These are phyloP conservation scores for Rubia tinctorum DNA, from an alignment of 305 asterid species.

Conservation along the genomic window DNA sequence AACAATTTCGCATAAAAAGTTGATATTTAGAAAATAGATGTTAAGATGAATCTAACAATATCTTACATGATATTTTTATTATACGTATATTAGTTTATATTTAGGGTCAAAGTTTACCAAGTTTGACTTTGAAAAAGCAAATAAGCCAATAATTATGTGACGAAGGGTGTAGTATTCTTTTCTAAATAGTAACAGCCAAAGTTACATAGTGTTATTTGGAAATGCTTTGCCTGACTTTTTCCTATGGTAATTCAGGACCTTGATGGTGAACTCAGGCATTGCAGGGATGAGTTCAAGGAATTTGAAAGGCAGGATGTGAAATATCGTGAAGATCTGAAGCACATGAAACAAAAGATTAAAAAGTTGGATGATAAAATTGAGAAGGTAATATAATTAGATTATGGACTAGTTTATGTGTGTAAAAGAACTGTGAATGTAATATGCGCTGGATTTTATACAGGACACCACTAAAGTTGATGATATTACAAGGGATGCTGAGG, in stretches of 20 bases:
- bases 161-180: too few species aligned
- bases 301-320: constrained; percentile 93
- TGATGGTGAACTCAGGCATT: constrained; percentile 48
- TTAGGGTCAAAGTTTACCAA: too few species aligned
- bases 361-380: constrained; percentile 75
- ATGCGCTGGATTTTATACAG: constrained; percentile 29
- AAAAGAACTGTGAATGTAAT: neutral
- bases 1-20: too few species aligned
- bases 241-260: constrained; percentile 52
- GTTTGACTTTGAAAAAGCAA: too few species aligned
- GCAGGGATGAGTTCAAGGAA: constrained; percentile 90
- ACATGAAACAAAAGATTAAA: constrained; percentile 81
- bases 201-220: neutral
- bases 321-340: constrained; percentile 77
- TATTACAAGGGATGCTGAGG: constrained; percentile 68
- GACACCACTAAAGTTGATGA: constrained; percentile 66
- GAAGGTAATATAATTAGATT: constrained; percentile 45
- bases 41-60: too few species aligned
- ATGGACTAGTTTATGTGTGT: neutral
- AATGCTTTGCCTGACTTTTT: constrained; percentile 2
- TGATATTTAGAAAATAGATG: too few species aligned
- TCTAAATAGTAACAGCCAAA: neutral
- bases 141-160: too few species aligned
- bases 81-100: too few species aligned
- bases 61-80: too few species aligned